Evolutionary conservation across 306 rosid species (phyloP).

Genomic region (Prunus armeniaca): DNA sequence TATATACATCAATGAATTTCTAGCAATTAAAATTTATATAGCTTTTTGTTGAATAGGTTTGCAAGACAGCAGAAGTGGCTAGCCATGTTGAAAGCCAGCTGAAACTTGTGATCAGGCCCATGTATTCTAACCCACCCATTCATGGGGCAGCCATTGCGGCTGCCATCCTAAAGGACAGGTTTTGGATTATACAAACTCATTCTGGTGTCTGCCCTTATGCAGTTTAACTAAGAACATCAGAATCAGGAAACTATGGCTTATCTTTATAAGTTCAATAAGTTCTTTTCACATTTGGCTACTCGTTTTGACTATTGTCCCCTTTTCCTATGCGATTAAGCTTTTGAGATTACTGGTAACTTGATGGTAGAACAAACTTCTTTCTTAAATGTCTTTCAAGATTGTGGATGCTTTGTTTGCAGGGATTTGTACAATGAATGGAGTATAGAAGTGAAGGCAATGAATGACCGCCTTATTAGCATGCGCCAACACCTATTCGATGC

Average conservation of each 20-base stretch:
- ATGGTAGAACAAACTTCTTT: no score
- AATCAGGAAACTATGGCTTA: background rate
- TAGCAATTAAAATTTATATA: background rate
- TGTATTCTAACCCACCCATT: slow-evolving; percentile 89
- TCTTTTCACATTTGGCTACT: background rate
- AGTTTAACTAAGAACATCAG: background rate
- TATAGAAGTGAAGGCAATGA: slow-evolving; percentile 81
- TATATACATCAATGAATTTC: background rate
- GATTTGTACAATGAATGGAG: slow-evolving; percentile 81
- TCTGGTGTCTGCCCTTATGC: background rate
- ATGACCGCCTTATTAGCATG: slow-evolving; percentile 75
- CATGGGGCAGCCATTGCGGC: slow-evolving; percentile 94
- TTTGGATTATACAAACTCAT: slow-evolving; percentile 3
- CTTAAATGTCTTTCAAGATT: background rate
- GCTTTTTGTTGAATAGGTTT: slow-evolving; percentile 45
- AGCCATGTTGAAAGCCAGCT: slow-evolving; percentile 85
- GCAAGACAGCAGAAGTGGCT: slow-evolving; percentile 78
- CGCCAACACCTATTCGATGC: slow-evolving; percentile 77
- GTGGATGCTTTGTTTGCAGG: slow-evolving; percentile 36
- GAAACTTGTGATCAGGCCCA: slow-evolving; percentile 90
- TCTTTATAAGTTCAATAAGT: background rate
- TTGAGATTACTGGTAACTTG: no score
- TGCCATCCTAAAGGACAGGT: slow-evolving; percentile 77
- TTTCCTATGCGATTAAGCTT: no score
- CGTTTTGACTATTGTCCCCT: no score